phyloP scores from a whole-genome alignment of 2,329 filamentous ascomycete species.

The Cytospora leucostoma region DNA sequence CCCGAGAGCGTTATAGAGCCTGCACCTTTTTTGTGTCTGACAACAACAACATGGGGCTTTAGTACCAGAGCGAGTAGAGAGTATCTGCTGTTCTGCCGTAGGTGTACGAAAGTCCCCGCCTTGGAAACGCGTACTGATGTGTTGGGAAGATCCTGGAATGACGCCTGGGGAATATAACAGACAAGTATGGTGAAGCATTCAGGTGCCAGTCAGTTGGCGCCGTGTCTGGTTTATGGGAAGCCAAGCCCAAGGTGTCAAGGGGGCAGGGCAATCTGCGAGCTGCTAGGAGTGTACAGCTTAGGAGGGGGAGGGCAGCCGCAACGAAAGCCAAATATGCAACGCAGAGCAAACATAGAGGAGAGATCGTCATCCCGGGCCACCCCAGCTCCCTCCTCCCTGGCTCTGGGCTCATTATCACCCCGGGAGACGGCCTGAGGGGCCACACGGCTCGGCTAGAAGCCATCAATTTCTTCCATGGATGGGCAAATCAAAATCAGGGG shows the following conservation, averaged over 20 bases:
- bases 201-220: slow-evolving; percentile 23
- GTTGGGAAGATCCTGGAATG: slow-evolving; percentile 13
- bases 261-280: slow-evolving; percentile 6
- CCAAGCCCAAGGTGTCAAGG: slow-evolving; percentile 7
- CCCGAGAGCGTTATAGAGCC: slow-evolving; percentile 11
- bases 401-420: slow-evolving; percentile 19
- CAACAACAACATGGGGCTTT: slow-evolving; percentile 21
- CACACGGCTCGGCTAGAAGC: slow-evolving; percentile 27
- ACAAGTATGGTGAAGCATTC: slow-evolving; percentile 20
- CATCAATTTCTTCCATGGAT: slow-evolving; percentile 16
- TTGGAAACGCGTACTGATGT: neutral
- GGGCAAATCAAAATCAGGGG: slow-evolving; percentile 24
- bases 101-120: neutral
- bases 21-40: slow-evolving; percentile 16
- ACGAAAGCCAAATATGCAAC: slow-evolving; percentile 7
- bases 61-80: neutral
- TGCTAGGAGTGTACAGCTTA: neutral
- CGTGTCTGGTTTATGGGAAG: slow-evolving; percentile 23
- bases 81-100: neutral
- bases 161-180: slow-evolving; percentile 21
- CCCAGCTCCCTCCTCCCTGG: slow-evolving; percentile 10
- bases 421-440: slow-evolving; percentile 16
- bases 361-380: slow-evolving; percentile 15
- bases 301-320: slow-evolving; percentile 8
- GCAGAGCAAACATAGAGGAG: slow-evolving; percentile 7